phyloP scores from a whole-genome alignment of 2,329 filamentous ascomycete species.

The Scytalidium lignicola region DNA sequence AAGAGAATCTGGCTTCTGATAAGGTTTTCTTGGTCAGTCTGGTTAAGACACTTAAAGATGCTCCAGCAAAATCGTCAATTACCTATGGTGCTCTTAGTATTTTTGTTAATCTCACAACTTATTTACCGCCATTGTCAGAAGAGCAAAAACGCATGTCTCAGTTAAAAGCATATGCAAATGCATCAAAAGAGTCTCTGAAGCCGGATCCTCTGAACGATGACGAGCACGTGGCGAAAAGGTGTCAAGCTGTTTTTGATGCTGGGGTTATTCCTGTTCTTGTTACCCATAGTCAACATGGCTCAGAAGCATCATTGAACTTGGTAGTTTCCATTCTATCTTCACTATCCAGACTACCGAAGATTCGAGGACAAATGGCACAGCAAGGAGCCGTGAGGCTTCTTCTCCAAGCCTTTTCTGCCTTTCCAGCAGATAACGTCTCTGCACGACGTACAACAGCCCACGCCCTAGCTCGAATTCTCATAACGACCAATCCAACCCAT shows the following conservation, averaged over 20 bases:
- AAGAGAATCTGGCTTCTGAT: conserved; percentile 73
- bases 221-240: conserved; percentile 68
- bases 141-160: conserved; percentile 91
- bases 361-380: conserved; percentile 78
- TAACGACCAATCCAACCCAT: conserved; percentile 77
- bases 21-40: conserved; percentile 63
- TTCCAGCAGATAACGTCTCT: conserved; percentile 46
- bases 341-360: conserved; percentile 66
- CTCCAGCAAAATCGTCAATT: conserved; percentile 60
- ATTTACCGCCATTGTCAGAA: conserved; percentile 71
- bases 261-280: conserved; percentile 74
- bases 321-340: conserved; percentile 73
- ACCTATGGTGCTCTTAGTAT: conserved; percentile 86
- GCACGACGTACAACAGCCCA: conserved; percentile 63
- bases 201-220: conserved; percentile 70
- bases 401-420: conserved; percentile 61
- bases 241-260: conserved; percentile 71
- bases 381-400: conserved; percentile 90
- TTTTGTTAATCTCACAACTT: conserved; percentile 77
- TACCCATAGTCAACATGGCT: conserved; percentile 67
- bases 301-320: conserved; percentile 64
- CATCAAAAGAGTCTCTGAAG: conserved; percentile 59
- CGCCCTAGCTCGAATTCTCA: conserved; percentile 77
- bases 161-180: conserved; percentile 90
- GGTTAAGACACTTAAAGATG: conserved; percentile 55